Evolutionary conservation across 2,329 filamentous ascomycete species (phyloP), one percentile per base, ranked within the genome.

Genomic region (Beauveria bassiana): DNA sequence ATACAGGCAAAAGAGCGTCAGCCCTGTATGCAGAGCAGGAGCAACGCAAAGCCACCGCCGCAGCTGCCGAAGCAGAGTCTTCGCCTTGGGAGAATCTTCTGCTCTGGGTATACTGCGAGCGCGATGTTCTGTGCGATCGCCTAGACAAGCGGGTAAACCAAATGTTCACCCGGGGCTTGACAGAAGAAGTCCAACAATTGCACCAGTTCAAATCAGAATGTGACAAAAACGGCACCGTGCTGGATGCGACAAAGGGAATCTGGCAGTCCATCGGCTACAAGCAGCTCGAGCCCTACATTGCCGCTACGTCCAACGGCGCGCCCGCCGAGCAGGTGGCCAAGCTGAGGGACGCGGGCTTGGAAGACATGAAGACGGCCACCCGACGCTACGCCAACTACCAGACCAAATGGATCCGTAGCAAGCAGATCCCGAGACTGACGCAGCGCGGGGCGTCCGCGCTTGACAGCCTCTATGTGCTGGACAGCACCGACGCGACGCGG

Each of bases 211-310:
- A 75, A 59, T 72, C 66, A 20, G 59, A 68, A 2, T 70, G 70
- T 20, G 65, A 71, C 0, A 70, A 75, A 0, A 68, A 76, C 1
- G 87, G 85, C 0, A 73, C 78, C 1, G 65, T 73, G 0, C 74
- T 95, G 2, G 91, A 98, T 69, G 81, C 85, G 65, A 89, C 84
- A 1, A 86, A 87, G 59, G 96, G 95, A 0, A 96, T 99, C 49
- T 99, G 93, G 92, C 89, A 96, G 59, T 95, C 93, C 1, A 99
- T 99, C 64, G 95, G 95, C 1, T 97, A 92, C 75, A 97, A 96
- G 71, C 91, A 99, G 70, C 89, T 98, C 70, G 82, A 89, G 62
- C 80, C 84, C 0, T 96, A 92, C 69, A 76, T 93, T 26, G 68
- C 75, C 2, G 81, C 82, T 1, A 9, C 45, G 1, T 26, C 50